phyloP scores from a whole-genome alignment of 2,329 filamentous ascomycete genomes.

The Verticillium nubilum region DNA sequence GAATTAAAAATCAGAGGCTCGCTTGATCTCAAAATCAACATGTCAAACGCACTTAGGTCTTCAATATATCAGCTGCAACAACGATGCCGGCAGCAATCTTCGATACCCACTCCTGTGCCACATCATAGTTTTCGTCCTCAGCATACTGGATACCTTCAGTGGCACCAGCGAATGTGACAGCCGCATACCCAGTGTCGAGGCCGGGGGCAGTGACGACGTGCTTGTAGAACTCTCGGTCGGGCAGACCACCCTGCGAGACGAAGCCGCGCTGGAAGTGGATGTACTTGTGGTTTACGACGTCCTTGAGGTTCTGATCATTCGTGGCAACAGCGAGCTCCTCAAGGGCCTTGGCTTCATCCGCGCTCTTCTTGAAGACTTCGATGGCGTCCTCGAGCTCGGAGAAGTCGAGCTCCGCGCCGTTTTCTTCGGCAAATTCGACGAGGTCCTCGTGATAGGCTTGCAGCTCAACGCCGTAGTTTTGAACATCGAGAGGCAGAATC shows the following conservation, averaged over 20 bases:
- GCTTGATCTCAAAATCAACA: neutral
- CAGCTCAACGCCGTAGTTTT: conserved; percentile 33
- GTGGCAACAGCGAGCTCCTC: conserved; percentile 22
- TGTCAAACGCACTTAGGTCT: conserved; percentile 12
- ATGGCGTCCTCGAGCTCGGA: conserved; percentile 31
- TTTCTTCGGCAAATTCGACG: conserved; percentile 21
- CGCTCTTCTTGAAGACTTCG: conserved; percentile 25
- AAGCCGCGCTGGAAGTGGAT: conserved; percentile 43
- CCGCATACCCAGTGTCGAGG: conserved; percentile 37
- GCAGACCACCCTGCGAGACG: conserved; percentile 40
- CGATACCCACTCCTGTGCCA: conserved; percentile 27
- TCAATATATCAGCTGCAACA: conserved; percentile 27
- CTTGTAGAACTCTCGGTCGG: conserved; percentile 37
- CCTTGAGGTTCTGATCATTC: conserved; percentile 22
- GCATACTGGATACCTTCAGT: conserved; percentile 60
- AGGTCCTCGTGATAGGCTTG: conserved; percentile 32
- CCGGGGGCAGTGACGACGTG: conserved; percentile 43
- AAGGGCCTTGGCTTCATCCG: conserved; percentile 24
- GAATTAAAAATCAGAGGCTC: neutral
- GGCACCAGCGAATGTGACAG: conserved; percentile 48
- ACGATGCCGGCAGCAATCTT: conserved; percentile 28
- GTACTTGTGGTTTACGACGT: conserved; percentile 38
- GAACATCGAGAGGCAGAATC: conserved; percentile 31
- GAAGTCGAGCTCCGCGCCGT: conserved; percentile 28
- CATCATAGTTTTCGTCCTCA: conserved; percentile 26